Evolutionary conservation across 129 eudicot species (phyloP).

Genomic region (Arctium minus): DNA sequence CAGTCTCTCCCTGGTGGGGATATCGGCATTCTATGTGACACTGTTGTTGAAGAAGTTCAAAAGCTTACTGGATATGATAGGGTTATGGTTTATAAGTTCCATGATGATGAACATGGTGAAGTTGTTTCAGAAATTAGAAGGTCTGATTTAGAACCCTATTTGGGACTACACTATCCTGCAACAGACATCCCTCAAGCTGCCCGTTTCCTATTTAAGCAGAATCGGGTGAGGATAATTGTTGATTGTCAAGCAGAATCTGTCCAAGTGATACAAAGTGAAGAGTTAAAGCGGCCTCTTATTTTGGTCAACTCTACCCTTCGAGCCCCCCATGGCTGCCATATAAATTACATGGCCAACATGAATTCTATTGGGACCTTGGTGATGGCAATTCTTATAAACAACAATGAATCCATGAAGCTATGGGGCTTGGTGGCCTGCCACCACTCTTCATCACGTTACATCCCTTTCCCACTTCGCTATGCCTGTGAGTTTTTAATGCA

Average conservation of each 20-base stretch:
- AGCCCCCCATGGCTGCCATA: constrained; percentile 61
- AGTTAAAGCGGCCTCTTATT: constrained; percentile 49
- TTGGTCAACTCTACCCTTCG: constrained; percentile 73
- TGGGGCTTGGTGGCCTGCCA: constrained; percentile 85
- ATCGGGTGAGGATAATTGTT: constrained; percentile 64
- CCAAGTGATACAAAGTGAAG: constrained; percentile 40
- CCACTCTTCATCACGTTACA: constrained; percentile 53
- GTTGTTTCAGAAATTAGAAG: constrained; percentile 55
- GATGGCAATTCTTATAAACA: constrained; percentile 56
- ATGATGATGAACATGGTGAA: constrained; percentile 79
- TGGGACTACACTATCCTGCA: constrained; percentile 76
- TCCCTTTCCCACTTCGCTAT: constrained; percentile 60
- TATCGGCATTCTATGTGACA: constrained; percentile 57
- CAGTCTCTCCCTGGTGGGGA: constrained; percentile 68
- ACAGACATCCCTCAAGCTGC: constrained; percentile 80
- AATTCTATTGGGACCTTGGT: constrained; percentile 56
- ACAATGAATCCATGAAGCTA: constrained; percentile 44
- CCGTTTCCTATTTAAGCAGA: constrained; percentile 67
- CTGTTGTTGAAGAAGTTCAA: constrained; percentile 64
- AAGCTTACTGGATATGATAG: constrained; percentile 70
- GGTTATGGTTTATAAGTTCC: constrained; percentile 76
- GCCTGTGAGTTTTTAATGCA: constrained; percentile 75
- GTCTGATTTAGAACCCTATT: constrained; percentile 60
- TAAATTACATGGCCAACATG: constrained; percentile 68
- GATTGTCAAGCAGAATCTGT: constrained; percentile 48